These are phyloP conservation scores for Fusarium veterinarium DNA, from an alignment of 2,329 filamentous ascomycete species.

Conservation along the genomic window DNA sequence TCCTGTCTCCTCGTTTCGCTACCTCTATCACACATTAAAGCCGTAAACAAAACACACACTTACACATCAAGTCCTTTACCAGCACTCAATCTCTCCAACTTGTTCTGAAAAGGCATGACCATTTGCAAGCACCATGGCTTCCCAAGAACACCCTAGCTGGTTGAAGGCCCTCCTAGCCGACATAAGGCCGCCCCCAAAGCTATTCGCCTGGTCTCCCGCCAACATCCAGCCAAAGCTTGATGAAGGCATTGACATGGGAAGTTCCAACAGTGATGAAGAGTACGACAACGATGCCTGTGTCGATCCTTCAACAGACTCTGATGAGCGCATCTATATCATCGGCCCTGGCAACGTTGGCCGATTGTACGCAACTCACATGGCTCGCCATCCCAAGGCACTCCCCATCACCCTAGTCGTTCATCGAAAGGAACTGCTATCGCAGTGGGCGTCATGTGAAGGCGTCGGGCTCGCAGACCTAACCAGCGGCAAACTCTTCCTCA, in stretches of 20 bases:
- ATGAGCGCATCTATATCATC: not conserved
- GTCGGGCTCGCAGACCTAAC: not conserved
- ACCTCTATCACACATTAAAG: not conserved
- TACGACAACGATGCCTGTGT: accelerated
- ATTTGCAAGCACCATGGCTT: not conserved
- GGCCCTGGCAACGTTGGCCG: slow-evolving; percentile 11
- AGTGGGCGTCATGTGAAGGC: not conserved
- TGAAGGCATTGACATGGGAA: not conserved
- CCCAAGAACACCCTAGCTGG: not conserved
- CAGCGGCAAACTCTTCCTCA: not conserved
- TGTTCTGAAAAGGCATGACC: accelerated
- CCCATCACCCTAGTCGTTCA: slow-evolving; percentile 6
- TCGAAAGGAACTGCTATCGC: slow-evolving; percentile 1
- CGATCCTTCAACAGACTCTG: not conserved
- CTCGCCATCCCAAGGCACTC: not conserved
- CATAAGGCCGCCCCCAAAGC: not conserved
- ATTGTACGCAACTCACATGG: slow-evolving; percentile 11
- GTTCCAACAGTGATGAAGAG: not conserved
- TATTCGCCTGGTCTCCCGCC: slow-evolving; percentile 9
- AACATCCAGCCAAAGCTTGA: slow-evolving; percentile 1
- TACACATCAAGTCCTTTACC: accelerated
- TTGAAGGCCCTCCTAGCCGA: not conserved
- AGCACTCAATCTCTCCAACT: no score
- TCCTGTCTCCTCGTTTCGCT: no score
- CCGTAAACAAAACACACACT: not conserved